Base-by-base conservation (phyloP, 805 yeast genomes). In the Trichomonascus vanleenenianus region DNA sequence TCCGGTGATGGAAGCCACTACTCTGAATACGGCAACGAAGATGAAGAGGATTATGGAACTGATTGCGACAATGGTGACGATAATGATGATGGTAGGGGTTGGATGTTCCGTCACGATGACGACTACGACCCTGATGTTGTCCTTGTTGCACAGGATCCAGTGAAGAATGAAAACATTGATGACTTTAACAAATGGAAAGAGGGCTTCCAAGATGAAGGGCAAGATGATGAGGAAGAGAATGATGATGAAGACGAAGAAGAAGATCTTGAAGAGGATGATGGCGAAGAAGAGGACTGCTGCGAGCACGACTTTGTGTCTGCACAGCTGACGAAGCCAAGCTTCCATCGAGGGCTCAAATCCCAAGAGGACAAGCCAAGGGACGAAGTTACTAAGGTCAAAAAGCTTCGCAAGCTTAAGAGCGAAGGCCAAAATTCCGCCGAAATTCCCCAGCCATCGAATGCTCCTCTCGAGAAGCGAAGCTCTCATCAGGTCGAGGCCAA, bases 1-100 rank as follows among this genome's bases (percentile, higher is more conserved):
- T 4, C 11, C 18, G 30, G 12, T 15, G 34, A 34, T 14, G 40
- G 16, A 12, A 19, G 31, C 35, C 7, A 30, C 22, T 25, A 36
- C 40, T 12, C 19, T 7, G 34, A 16, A 9, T 14, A 42, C 15
- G 36, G n/a, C n/a, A n/a, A n/a, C n/a, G n/a, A n/a, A n/a, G n/a
- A 12, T 22, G 42, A 39, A 10, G 31, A 16, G 11, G 40, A 38
- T 19, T 33, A 39, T 30, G 42, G 25, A 3, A 30, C 14, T 11
- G 45, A 43, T 30, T 43, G 45, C 22, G 41, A 43, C 27, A 43
- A 43, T 43, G 45, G 45, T 10, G 41, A 42, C 14, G 45, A 43
- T 12, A 37, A 25, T 14, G 45, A 43, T 15, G 45, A 43, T 30
- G 45, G 45, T 4, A 35, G 36, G 11, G 22, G 33, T 14, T 43